phyloP scores from a whole-genome alignment of 2,329 filamentous ascomycete species.

The Drechslera avenae region DNA sequence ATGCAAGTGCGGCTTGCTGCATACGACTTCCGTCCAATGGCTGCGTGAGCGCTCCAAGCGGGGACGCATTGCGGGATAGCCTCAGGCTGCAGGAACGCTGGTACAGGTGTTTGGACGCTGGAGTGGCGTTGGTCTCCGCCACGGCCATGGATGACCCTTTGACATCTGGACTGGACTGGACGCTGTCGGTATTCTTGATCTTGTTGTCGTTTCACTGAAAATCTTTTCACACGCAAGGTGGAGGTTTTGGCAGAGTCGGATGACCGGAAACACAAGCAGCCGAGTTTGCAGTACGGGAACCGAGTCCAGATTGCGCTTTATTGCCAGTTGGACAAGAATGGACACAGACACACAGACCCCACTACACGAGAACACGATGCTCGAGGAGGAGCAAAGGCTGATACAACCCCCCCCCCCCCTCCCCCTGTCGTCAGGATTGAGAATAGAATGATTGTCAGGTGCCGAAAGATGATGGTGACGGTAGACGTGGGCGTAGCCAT shows the following conservation, averaged over 20 bases:
- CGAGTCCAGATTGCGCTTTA: conserved; percentile 40
- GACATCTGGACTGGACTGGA: too few relatives aligned
- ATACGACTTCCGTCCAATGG: conserved; percentile 40
- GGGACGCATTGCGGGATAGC: conserved; percentile 41
- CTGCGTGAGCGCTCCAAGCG: conserved; percentile 19
- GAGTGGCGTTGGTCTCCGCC: conserved; percentile 3
- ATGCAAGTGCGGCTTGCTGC: conserved; percentile 47
- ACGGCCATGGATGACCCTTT: not conserved
- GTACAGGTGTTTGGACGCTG: conserved; percentile 16
- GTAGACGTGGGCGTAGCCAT: conserved; percentile 9
- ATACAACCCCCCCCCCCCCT: conserved; percentile 19
- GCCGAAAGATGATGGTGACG: conserved; percentile 2
- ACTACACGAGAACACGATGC: conserved; percentile 31
- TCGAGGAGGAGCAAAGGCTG: conserved; percentile 28
- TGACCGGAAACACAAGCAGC: conserved; percentile 19
- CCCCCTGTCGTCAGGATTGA: conserved; percentile 16
- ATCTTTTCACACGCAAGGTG: too few relatives aligned
- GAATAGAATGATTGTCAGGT: conserved; percentile 19
- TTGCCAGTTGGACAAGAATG: conserved; percentile 37
- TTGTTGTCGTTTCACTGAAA: not conserved
- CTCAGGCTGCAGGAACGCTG: conserved; percentile 47
- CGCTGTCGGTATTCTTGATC: not conserved
- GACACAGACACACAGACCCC: conserved; percentile 41
- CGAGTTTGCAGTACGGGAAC: conserved; percentile 28
- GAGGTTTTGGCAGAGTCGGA: not conserved